Conservation (phyloP, 371 early-diverging fungal species). For the Mucor piriformis region DNA sequence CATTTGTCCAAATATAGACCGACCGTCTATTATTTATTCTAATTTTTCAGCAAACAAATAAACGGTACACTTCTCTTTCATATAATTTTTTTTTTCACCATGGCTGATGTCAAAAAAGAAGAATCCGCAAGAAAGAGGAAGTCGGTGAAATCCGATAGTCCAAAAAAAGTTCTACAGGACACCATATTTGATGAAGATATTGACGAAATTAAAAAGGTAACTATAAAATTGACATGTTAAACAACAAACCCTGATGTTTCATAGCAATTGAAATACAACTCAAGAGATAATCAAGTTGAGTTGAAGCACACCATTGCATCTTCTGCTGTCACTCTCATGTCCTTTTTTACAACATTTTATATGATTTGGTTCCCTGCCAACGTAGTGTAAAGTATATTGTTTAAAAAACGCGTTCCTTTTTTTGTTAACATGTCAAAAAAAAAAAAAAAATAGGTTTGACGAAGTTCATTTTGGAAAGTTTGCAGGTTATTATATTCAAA, state of each 20-base stretch:
- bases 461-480: constrained; percentile 99
- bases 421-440: constrained; percentile 17
- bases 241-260: background rate
- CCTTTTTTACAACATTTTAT: constrained; percentile 40
- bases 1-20: constrained; percentile 4
- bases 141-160: background rate
- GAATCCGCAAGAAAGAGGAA: constrained; percentile 1
- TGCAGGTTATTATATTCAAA: constrained; percentile 89
- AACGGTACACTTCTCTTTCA: background rate
- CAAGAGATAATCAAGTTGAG: background rate
- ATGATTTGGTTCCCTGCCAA: constrained; percentile 65
- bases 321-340: constrained; percentile 14
- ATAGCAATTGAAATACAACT: background rate
- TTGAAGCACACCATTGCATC: constrained; percentile 18
- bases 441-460: constrained; percentile 70
- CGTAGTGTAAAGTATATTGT: constrained; percentile 60
- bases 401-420: constrained; percentile 5
- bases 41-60: background rate
- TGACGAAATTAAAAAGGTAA: constrained; percentile 16
- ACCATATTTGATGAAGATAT: constrained; percentile 10
- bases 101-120: background rate
- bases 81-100: background rate
- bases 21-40: background rate
- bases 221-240: background rate
- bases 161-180: background rate